Base-by-base conservation (phyloP, 257 asterid genomes). In the Haberlea rhodopensis region DNA sequence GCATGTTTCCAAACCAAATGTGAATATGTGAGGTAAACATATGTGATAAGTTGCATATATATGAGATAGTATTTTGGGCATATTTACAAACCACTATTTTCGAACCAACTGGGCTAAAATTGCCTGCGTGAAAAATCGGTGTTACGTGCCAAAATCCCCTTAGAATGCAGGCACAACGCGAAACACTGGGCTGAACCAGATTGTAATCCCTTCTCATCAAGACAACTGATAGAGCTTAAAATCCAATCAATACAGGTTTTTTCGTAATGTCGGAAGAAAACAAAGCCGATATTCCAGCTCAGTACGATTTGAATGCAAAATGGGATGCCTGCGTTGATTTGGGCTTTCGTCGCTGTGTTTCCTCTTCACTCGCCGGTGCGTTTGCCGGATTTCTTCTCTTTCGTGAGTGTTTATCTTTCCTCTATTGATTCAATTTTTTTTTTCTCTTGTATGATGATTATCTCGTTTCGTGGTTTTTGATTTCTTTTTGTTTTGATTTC, bases 271-370 rank as follows among this genome's bases (percentile, higher is more conserved):
- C 72, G 23, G 81, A 76, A 53, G 84, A 71, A 69, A 79, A 46
- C 65, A 81, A 70, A 63, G 51, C 71, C 55, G 76, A 32, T 69
- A 48, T 73, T 45, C 82, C 84, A 61, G 73, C 80, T 2, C 63
- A 66, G 4, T 71, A 78, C 77, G 86, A 81, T 70, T 68, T 85
- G 82, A 72, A 76, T 66, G 84, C 79, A 0, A 88, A 82, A 51
- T 85, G 95, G 96, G 96, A 88, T 53, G 85, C 91, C 0, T 89
- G 84, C 65, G 79, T 84, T 60, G 95, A 86, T 75, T 86, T 82
- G 74, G 80, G 87, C 40, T 19, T 82, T 62, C 90, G 91, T 27
- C 89, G 90, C 25, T 76, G 82, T 63, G 83, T 85, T 40, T 88
- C 84, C 73, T 82, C 81, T 63, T 79, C 95, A 24, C 63, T 78